Percentiles rank a stretch among this genome's conserved stretches.
Conservation (phyloP, 2,329 filamentous ascomycete species). For the Dryadomyces quercivorus region DNA sequence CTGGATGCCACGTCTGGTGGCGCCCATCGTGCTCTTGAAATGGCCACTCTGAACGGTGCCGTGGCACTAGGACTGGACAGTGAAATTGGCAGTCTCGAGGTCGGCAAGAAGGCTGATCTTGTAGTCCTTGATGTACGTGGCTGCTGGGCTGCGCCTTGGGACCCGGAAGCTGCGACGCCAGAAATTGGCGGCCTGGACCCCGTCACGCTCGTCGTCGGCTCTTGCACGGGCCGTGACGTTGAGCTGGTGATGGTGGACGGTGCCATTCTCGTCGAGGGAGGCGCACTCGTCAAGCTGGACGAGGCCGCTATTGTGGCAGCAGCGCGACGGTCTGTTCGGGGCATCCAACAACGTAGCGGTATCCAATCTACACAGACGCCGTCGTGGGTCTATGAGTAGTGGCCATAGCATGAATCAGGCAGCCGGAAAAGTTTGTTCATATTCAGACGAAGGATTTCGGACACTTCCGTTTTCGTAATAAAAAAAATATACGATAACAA, state of each 20-base stretch:
- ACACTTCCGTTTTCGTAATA: no score
- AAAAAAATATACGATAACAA: no score
- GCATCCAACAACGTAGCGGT: neutral
- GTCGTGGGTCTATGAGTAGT: neutral
- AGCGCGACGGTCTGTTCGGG: neutral
- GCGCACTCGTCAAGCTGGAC: neutral
- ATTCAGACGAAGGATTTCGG: no score
- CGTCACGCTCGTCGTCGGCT: neutral
- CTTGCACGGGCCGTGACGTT: neutral
- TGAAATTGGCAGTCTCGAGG: slow-evolving; percentile 25
- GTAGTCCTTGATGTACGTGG: slow-evolving; percentile 13
- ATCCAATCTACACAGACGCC: neutral
- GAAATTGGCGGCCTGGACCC: neutral
- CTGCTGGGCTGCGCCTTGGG: neutral
- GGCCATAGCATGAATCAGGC: neutral
- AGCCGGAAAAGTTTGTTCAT: no score
- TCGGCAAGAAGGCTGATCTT: slow-evolving; percentile 32
- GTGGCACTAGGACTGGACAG: slow-evolving; percentile 30
- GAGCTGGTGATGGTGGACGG: slow-evolving; percentile 1
- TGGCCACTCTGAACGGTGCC: slow-evolving; percentile 39
- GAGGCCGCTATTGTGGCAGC: neutral
- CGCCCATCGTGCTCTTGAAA: slow-evolving; percentile 33
- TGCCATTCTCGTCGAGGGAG: neutral
- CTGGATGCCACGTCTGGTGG: slow-evolving; percentile 28
- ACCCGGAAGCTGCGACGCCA: neutral